These are phyloP conservation scores for Serendipita vermifera DNA, from an alignment of 768 basidiomycete genomes.

Conservation along the genomic window DNA sequence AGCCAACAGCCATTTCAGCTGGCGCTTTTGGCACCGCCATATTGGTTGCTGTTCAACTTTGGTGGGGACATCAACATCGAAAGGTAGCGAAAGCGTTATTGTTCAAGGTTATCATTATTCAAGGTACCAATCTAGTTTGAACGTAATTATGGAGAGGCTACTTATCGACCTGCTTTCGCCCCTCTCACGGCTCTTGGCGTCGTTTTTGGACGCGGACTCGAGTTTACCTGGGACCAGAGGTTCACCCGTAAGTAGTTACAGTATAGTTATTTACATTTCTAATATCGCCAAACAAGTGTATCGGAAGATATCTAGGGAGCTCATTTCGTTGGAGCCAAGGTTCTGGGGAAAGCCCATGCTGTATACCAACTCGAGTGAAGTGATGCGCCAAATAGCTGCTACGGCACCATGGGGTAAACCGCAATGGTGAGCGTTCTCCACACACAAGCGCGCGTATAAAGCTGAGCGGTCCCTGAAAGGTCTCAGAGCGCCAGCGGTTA, in stretches of 20 bases:
- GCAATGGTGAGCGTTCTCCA: not conserved
- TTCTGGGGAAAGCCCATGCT: not conserved
- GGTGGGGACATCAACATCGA: not conserved
- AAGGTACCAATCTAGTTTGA: not conserved
- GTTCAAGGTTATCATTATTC: not conserved
- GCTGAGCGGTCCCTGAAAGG: too few relatives aligned
- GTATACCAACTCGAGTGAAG: not conserved
- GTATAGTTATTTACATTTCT: not conserved
- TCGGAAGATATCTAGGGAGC: not conserved
- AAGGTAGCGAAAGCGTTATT: not conserved
- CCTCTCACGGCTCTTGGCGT: not conserved
- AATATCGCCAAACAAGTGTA: not conserved
- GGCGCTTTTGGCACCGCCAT: too few relatives aligned
- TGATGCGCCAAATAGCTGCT: not conserved
- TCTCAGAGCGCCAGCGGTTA: too few relatives aligned
- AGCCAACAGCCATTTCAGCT: too few relatives aligned
- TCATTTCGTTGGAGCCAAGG: not conserved
- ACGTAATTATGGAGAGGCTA: not conserved
- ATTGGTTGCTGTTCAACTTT: not conserved
- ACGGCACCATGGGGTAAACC: not conserved
- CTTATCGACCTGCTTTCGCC: not conserved
- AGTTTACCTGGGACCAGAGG: not conserved
- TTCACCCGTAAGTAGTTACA: not conserved
- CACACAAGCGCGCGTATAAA: too few relatives aligned
- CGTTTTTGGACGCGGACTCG: constrained; percentile 1